These are phyloP conservation scores for Vanrija humicola DNA, from an alignment of 1,284 basidiomycete genomes.

Conservation along the genomic window DNA sequence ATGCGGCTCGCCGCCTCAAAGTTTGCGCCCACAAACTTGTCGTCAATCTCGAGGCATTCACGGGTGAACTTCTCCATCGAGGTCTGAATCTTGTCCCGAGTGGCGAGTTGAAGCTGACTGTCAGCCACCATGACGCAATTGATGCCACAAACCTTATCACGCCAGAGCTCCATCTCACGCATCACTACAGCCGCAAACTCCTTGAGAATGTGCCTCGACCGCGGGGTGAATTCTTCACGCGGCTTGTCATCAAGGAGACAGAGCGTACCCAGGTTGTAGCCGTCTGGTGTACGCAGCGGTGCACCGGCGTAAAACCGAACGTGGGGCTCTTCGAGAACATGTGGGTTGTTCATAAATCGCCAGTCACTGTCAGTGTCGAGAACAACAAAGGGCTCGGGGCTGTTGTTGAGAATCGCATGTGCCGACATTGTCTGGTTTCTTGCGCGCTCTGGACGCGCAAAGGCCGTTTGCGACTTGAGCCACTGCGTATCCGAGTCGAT, in stretches of 20 bases:
- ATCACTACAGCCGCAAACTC: conserved; percentile 92
- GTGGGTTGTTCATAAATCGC: conserved; percentile 73
- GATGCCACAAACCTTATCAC: conserved; percentile 65
- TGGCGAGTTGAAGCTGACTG: conserved; percentile 74
- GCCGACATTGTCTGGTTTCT: conserved; percentile 1
- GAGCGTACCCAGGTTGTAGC: conserved; percentile 82
- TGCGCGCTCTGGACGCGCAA: conserved; percentile 44
- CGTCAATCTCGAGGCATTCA: conserved; percentile 89
- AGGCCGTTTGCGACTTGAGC: conserved; percentile 76
- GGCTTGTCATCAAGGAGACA: conserved; percentile 83
- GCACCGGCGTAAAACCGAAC: conserved; percentile 89
- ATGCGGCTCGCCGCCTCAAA: conserved; percentile 54
- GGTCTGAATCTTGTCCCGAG: conserved; percentile 84
- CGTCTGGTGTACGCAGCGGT: conserved; percentile 81
- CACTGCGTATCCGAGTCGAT: conserved; percentile 80
- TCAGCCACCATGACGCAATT: background rate
- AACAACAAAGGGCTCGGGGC: conserved; percentile 82
- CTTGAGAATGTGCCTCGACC: conserved; percentile 85
- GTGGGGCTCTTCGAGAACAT: conserved; percentile 63
- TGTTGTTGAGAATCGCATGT: conserved; percentile 51
- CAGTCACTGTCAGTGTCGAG: conserved; percentile 77
- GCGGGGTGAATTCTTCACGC: conserved; percentile 76
- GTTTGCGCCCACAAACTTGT: conserved; percentile 26
- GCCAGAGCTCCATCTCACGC: conserved; percentile 92
- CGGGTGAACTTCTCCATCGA: conserved; percentile 96